Percentiles rank a stretch among this genome's conserved stretches.
Evolutionary conservation across 2,329 filamentous ascomycete genomes (phyloP).

Genomic region (Corniculantispora saksenae): DNA sequence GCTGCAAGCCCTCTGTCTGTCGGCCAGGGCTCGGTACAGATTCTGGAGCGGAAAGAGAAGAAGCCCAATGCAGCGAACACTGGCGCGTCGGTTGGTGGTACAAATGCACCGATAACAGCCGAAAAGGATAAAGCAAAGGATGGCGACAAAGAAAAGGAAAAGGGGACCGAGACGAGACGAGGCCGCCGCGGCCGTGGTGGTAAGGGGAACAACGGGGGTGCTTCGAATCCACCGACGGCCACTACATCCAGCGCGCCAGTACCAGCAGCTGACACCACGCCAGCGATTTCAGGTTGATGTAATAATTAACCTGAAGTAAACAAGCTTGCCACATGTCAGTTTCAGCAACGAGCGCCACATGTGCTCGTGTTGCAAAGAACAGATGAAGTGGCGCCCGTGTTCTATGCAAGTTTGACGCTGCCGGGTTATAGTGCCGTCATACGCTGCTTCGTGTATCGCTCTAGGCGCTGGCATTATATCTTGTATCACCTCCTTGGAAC

Average conservation of each 20-base stretch:
- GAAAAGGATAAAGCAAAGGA: slow-evolving; percentile 26
- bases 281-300: slow-evolving; percentile 19
- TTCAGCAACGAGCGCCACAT: background rate
- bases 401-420: background rate
- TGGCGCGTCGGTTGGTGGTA: slow-evolving; percentile 3
- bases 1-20: slow-evolving; percentile 79
- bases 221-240: slow-evolving; percentile 17
- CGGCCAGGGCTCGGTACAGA: slow-evolving; percentile 82
- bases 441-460: background rate
- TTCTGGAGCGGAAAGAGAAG: slow-evolving; percentile 77
- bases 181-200: slow-evolving; percentile 35
- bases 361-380: too few species aligned
- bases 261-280: slow-evolving; percentile 4
- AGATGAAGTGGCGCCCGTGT: background rate
- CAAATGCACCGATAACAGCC: slow-evolving; percentile 14
- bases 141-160: slow-evolving; percentile 22
- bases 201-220: slow-evolving; percentile 26
- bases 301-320: background rate
- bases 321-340: background rate
- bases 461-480: background rate
- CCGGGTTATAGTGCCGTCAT: background rate
- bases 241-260: background rate
- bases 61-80: slow-evolving; percentile 32
- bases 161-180: slow-evolving; percentile 33
- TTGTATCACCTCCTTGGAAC: too few species aligned